phyloP scores from a whole-genome alignment of 352 stramenopile species.

The Blastocystis sp. region DNA sequence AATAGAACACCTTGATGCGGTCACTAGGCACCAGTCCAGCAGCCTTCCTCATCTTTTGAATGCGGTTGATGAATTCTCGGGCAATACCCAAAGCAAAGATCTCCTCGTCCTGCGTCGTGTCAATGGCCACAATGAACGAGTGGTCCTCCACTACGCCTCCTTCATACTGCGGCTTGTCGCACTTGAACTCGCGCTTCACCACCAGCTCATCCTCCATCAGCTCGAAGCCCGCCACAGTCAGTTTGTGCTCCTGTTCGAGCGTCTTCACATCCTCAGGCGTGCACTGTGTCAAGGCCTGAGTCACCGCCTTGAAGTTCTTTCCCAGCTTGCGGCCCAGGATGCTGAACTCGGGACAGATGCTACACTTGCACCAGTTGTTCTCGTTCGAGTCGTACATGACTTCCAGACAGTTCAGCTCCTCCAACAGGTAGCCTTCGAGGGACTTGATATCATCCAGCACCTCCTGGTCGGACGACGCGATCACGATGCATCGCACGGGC shows the following conservation, averaged over 20 bases:
- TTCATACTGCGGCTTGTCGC: conserved; percentile 81
- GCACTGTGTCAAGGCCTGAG: conserved; percentile 67
- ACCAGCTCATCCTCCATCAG: conserved; percentile 81
- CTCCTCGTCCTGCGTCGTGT: conserved; percentile 87
- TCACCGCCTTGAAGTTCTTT: conserved; percentile 88
- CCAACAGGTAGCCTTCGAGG: conserved; percentile 86
- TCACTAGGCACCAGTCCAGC: conserved; percentile 85
- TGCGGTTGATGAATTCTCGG: conserved; percentile 90
- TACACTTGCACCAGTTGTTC: conserved; percentile 82
- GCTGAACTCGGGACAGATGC: conserved; percentile 85
- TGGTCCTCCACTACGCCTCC: conserved; percentile 69
- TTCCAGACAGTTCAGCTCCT: conserved; percentile 87
- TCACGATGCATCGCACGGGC: conserved; percentile 88
- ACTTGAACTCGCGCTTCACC: conserved; percentile 86
- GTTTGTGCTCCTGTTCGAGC: conserved; percentile 65
- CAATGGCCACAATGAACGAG: conserved; percentile 86
- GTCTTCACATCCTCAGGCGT: conserved; percentile 66
- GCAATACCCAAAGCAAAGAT: conserved; percentile 83
- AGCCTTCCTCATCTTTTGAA: conserved; percentile 96
- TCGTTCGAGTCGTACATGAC: conserved; percentile 81
- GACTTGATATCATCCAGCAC: conserved; percentile 72
- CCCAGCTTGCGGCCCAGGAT: conserved; percentile 87
- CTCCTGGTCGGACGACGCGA: conserved; percentile 79
- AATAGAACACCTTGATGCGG: conserved; percentile 89
- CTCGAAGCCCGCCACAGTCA: conserved; percentile 69